Conservation (phyloP, 2,329 filamentous ascomycete genomes). For the Scopulariopsis brevicaulis region DNA sequence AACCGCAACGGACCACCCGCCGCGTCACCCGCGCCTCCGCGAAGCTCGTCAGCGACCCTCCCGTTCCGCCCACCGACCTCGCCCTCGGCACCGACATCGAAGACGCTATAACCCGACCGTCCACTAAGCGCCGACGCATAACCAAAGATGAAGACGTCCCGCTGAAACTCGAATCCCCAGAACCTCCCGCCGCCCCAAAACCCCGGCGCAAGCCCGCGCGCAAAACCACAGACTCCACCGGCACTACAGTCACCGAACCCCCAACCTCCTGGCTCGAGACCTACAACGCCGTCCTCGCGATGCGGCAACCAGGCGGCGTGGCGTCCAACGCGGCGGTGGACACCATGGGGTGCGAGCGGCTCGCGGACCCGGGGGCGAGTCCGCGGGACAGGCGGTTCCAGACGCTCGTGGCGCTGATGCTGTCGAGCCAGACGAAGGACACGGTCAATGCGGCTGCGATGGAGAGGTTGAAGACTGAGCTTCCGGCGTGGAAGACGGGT, state of each 20-base stretch:
- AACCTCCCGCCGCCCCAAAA: background rate
- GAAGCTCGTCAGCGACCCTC: slow-evolving; percentile 12
- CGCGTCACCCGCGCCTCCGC: slow-evolving; percentile 12
- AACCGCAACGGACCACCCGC: slow-evolving; percentile 1
- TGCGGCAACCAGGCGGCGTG: slow-evolving; percentile 48
- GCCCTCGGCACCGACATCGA: slow-evolving; percentile 38
- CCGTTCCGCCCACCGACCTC: background rate
- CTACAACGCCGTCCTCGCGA: slow-evolving; percentile 65
- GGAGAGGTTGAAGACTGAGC: slow-evolving; percentile 62
- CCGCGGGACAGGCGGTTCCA: slow-evolving; percentile 62
- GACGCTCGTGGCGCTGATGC: slow-evolving; percentile 78
- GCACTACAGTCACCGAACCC: slow-evolving; percentile 32
- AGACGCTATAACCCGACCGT: slow-evolving; percentile 30
- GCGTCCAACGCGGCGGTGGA: slow-evolving; percentile 76
- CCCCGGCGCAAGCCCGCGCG: slow-evolving; percentile 32
- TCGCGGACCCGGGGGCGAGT: slow-evolving; percentile 44
- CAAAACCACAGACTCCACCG: slow-evolving; percentile 27
- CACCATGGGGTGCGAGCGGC: slow-evolving; percentile 87
- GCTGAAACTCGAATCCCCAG: slow-evolving; percentile 9
- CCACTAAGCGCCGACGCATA: slow-evolving; percentile 18
- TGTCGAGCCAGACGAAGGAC: slow-evolving; percentile 88
- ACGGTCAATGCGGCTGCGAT: slow-evolving; percentile 81
- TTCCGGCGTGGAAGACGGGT: slow-evolving; percentile 39
- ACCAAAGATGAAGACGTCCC: slow-evolving; percentile 9
- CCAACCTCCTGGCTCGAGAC: slow-evolving; percentile 77